Conservation (phyloP, 331 rosid species). For the Quercus tomentella region DNA sequence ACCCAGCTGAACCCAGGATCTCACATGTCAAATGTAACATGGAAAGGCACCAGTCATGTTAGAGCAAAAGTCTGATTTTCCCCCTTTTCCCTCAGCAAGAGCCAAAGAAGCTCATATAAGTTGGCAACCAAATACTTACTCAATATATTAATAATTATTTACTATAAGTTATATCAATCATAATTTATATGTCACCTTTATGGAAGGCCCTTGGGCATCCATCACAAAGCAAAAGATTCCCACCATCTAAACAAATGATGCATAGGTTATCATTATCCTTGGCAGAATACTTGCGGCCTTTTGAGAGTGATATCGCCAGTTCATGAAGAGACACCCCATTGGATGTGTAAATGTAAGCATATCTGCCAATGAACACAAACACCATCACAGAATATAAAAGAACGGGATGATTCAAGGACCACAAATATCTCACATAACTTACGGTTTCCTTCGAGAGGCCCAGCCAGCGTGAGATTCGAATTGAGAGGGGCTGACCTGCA, state of each 20-base stretch:
- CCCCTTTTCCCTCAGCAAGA: neutral
- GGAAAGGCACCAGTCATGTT: neutral
- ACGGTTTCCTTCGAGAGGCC: conserved; percentile 96
- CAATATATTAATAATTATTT: neutral
- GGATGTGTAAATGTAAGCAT: conserved; percentile 90
- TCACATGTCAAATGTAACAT: neutral
- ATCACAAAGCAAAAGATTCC: conserved; percentile 90
- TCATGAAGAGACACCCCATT: conserved; percentile 97
- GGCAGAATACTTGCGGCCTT: conserved; percentile 76
- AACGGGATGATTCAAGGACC: neutral
- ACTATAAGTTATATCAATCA: neutral
- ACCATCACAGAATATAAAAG: conserved; percentile 2
- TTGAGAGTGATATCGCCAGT: conserved; percentile 84
- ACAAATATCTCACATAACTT: conserved; percentile 29
- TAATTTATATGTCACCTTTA: conserved; percentile 59
- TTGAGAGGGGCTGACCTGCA: conserved; percentile 96
- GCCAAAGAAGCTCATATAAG: conserved; percentile 8
- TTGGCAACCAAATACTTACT: conserved; percentile 9
- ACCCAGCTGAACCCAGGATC: neutral
- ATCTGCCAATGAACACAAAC: conserved; percentile 50
- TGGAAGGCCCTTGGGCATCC: conserved; percentile 99
- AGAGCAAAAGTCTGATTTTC: neutral
- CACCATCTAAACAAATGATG: conserved; percentile 92
- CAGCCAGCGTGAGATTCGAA: conserved; percentile 98
- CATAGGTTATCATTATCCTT: conserved; percentile 91